Base-by-base conservation (phyloP, 495 filamentous ascomycete genomes). In the Darksidea phi region DNA sequence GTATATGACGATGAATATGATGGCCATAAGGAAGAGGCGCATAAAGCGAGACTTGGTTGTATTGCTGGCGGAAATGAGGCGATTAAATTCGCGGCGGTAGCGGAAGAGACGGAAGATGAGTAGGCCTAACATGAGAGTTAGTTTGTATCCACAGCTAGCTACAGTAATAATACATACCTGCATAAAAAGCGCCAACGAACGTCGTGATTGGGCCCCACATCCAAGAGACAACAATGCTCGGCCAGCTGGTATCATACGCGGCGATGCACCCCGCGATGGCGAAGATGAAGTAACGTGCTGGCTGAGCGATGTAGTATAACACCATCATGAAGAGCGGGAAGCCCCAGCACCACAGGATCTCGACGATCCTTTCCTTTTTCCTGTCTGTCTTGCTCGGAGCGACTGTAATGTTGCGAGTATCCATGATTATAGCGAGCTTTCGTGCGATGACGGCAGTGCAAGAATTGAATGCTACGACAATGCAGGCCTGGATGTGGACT, bases 11-110 rank as follows among this genome's bases (percentile, higher is more conserved):
- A 95, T 77, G 72, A 95, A 79, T 48, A 80, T 65, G 24, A 88
- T 66, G n/a, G 87, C 78, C 66, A 96, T 80, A 57, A 85, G 72
- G 71, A 93, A 94, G 34, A 96, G 84, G 54, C 93, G 88, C 37
- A 87, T 67, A 73, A 90, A 92, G 28, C 88, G 81, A 5, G 87
- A 84, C 47, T 84, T 87, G 70, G 70, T 88, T 56, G 77, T 84
- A 59, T 80, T 81, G 24, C 78, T 76, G 42, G 82, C 76, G 23
- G 70, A 71, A n/a, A 92, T 68, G 50, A 87, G 79, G 10, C 76
- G 71, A 0, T 75, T 75, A 51, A 91, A 88, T 34, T 83, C 72
- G 50, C 73, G 79, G 25, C 85, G 80, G 61, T 96, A 87, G 50
- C 79, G 82, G 53, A 79, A 78, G 52, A 91, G 83, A 15, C 92